These are phyloP conservation scores for Pseudopithomyces chartarum DNA, from an alignment of 2,329 filamentous ascomycete species.

Conservation along the genomic window DNA sequence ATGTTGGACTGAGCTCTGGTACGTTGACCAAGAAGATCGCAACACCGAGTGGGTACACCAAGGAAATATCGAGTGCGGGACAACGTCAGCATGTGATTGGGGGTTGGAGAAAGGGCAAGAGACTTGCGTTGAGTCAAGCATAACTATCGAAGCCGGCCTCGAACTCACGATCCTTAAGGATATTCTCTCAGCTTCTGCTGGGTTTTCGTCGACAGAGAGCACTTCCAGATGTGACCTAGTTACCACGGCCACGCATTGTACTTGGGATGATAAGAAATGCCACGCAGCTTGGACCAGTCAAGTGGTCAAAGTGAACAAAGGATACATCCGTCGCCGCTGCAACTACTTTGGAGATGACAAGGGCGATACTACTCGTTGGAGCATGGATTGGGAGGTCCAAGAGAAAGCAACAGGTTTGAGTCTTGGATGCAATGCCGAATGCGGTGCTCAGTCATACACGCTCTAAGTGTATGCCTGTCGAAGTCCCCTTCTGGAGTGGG, in stretches of 20 bases:
- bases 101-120: constrained; percentile 5
- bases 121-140: constrained; percentile 7
- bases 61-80: background rate
- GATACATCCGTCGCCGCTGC: constrained; percentile 6
- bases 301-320: constrained; percentile 2
- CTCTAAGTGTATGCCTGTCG: background rate
- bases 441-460: background rate
- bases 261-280: background rate
- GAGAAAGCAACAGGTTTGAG: background rate
- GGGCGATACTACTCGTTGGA: constrained; percentile 4
- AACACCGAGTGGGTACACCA: background rate
- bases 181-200: background rate
- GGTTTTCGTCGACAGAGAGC: background rate
- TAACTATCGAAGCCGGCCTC: constrained; percentile 1
- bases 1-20: constrained; percentile 12
- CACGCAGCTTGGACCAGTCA: background rate
- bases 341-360: background rate
- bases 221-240: background rate
- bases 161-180: constrained; percentile 5
- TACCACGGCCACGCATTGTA: background rate
- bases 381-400: constrained; percentile 1
- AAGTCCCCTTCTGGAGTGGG: too few species aligned
- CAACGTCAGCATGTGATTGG: constrained; percentile 1
- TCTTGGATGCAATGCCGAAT: constrained; percentile 2
- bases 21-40: background rate